Conservation (phyloP, 78 protist species). For the Polysphondylium violaceum region DNA sequence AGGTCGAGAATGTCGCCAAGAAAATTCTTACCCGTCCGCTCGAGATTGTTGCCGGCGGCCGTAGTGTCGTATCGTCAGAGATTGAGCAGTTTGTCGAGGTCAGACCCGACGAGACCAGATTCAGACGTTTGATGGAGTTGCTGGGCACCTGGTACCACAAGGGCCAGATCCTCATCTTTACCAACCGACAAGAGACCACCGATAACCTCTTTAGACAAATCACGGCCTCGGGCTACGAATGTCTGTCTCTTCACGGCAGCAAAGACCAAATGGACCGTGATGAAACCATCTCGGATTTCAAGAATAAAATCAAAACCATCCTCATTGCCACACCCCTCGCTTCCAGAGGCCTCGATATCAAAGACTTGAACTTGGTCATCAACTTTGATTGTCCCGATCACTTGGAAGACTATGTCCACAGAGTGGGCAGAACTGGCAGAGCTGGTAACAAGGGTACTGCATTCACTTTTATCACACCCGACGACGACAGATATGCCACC, state of each 20-base stretch:
- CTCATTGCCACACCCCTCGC: conserved; percentile 98
- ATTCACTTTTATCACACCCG: conserved; percentile 91
- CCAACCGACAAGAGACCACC: conserved; percentile 90
- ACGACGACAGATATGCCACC: conserved; percentile 84
- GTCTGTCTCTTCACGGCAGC: conserved; percentile 96
- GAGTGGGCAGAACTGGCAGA: conserved; percentile 98
- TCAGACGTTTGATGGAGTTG: conserved; percentile 82
- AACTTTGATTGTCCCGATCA: conserved; percentile 97
- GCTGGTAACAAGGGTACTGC: conserved; percentile 97
- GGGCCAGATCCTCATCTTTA: conserved; percentile 93
- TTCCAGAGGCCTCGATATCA: conserved; percentile 99
- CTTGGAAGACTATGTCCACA: conserved; percentile 97
- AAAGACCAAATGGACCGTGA: conserved; percentile 98
- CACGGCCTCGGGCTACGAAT: conserved; percentile 64
- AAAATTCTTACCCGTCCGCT: conserved; percentile 89
- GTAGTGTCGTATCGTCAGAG: conserved; percentile 83
- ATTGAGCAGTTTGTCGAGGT: conserved; percentile 95
- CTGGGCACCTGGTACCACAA: conserved; percentile 76
- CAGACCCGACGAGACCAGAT: conserved; percentile 69
- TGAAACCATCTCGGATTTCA: conserved; percentile 90
- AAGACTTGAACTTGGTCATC: conserved; percentile 90
- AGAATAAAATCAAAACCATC: conserved; percentile 68
- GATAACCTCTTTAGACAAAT: conserved; percentile 90
- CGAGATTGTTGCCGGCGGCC: conserved; percentile 95
- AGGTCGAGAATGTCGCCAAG: conserved; percentile 85